Evolutionary conservation across 225 moss, liverwort and hornwort species (phyloP).

Genomic region (Thuidium tamariscinum): DNA sequence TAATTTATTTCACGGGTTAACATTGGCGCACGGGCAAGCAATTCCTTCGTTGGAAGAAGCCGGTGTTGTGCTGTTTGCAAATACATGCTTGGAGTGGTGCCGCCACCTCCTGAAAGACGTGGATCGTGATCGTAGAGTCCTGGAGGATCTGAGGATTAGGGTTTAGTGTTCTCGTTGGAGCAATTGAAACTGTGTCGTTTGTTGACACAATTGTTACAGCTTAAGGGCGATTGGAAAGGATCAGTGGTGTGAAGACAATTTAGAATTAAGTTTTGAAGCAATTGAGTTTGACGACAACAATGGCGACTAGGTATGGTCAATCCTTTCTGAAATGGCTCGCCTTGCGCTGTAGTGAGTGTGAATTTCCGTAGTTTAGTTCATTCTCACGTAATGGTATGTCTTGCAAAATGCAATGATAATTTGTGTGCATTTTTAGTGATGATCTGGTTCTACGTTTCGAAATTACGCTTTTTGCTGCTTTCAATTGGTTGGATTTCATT

Average conservation of each 20-base stretch:
- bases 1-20: neutral
- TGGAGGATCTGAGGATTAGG: neutral
- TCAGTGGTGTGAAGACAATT: neutral
- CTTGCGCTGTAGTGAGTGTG: neutral
- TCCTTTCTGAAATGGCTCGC: neutral
- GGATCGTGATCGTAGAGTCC: neutral
- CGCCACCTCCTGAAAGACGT: neutral
- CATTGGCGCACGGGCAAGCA: neutral
- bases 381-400: neutral
- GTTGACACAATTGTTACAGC: neutral
- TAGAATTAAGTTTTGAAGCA: neutral
- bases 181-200: neutral
- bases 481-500: neutral
- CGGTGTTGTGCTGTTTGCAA: neutral
- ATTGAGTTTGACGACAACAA: neutral
- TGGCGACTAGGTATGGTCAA: constrained; percentile 20
- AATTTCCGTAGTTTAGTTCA: neutral
- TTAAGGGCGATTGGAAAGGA: neutral
- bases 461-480: neutral
- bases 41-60: neutral
- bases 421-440: neutral
- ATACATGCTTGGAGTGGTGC: neutral
- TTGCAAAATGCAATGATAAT: neutral
- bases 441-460: neutral
- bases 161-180: neutral